phyloP scores from a whole-genome alignment of 2,329 filamentous ascomycete genomes.

The Madurella fahalii region DNA sequence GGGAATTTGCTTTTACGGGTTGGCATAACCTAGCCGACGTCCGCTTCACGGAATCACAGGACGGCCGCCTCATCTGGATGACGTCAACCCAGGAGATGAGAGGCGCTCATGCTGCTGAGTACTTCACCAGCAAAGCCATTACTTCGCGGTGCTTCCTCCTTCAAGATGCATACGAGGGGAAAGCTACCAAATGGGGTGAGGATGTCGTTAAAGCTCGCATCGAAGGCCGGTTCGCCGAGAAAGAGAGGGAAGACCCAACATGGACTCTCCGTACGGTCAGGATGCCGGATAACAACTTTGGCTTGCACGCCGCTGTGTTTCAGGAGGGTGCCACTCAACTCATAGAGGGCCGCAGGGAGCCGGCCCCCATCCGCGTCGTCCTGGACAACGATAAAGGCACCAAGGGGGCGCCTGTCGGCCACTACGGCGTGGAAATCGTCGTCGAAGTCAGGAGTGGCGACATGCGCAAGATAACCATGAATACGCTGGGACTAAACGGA shows the following conservation, averaged over 20 bases:
- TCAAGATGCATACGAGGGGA: slow-evolving; percentile 72
- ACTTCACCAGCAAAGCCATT: slow-evolving; percentile 46
- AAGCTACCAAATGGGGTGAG: slow-evolving; percentile 71
- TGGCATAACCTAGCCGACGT: slow-evolving; percentile 67
- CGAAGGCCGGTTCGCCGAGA: slow-evolving; percentile 77
- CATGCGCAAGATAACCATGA: slow-evolving; percentile 45
- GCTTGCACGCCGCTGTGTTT: slow-evolving; percentile 64
- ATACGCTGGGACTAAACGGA: slow-evolving; percentile 62
- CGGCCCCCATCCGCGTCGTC: slow-evolving; percentile 67
- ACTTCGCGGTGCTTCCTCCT: slow-evolving; percentile 68
- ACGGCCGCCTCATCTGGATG: slow-evolving; percentile 65
- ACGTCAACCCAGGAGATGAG: slow-evolving; percentile 59
- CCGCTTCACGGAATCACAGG: slow-evolving; percentile 66
- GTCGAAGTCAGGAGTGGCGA: slow-evolving; percentile 58
- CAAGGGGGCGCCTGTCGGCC: slow-evolving; percentile 61
- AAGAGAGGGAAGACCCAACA: slow-evolving; percentile 72
- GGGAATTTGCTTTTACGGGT: slow-evolving; percentile 72
- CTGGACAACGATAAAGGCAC: slow-evolving; percentile 65
- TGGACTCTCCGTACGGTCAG: slow-evolving; percentile 75
- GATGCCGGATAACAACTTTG: slow-evolving; percentile 57
- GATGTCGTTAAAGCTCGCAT: slow-evolving; percentile 83
- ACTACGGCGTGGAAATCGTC: slow-evolving; percentile 68
- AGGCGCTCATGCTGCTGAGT: slow-evolving; percentile 47
- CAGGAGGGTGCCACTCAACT: slow-evolving; percentile 63
- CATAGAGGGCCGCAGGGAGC: slow-evolving; percentile 60